phyloP scores from a whole-genome alignment of 202 grass and related monocot species.

The Zoysia matrella region DNA sequence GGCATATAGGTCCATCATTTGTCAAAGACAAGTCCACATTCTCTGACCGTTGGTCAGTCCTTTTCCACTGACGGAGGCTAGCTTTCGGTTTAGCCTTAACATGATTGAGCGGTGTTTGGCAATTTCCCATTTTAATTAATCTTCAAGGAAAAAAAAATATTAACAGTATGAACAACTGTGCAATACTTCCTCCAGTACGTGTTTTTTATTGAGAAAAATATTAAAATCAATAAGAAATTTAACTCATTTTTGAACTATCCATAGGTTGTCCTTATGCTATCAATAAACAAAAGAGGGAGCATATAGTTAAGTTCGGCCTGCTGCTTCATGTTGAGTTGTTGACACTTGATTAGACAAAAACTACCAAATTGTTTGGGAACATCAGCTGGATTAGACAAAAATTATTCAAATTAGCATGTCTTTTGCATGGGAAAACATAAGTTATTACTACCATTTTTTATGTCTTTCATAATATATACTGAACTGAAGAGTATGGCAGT shows the following conservation, averaged over 20 bases:
- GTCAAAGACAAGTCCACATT: conserved; percentile 23
- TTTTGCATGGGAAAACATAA: not conserved
- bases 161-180: not conserved
- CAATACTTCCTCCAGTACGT: not conserved
- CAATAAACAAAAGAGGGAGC: not conserved
- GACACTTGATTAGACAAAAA: not conserved
- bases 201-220: not conserved
- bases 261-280: not conserved
- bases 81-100: not conserved
- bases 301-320: not conserved
- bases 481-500: no score
- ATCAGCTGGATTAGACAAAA: not conserved
- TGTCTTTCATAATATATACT: no score
- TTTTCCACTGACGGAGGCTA: conserved; percentile 7
- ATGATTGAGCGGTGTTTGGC: conserved; percentile 7
- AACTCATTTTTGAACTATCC: not conserved
- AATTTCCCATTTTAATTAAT: not conserved
- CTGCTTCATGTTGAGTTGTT: not conserved
- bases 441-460: no score
- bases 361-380: not conserved
- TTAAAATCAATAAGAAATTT: not conserved
- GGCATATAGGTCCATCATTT: not conserved
- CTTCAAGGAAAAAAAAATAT: not conserved
- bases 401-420: not conserved
- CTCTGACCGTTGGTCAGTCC: conserved; percentile 36